These are phyloP conservation scores for Curvularia hawaiiensis DNA, from an alignment of 2,329 filamentous ascomycete genomes.

Conservation along the genomic window DNA sequence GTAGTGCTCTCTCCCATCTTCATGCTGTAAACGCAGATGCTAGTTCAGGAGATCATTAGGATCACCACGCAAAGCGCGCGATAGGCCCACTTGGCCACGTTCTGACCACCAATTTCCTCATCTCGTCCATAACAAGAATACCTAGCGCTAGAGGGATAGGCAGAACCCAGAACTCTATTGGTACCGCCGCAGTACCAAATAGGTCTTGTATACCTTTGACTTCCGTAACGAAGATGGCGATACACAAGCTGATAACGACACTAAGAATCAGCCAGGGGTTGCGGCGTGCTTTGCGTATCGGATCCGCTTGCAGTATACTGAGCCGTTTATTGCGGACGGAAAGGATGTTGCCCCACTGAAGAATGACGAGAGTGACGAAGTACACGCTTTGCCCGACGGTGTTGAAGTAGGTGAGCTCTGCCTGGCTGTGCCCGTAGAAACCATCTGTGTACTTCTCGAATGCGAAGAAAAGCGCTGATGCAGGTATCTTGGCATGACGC, in stretches of 20 bases:
- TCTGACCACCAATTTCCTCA: neutral
- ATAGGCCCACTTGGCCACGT: neutral
- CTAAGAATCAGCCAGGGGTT: neutral
- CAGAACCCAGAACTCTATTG: neutral
- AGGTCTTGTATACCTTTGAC: neutral
- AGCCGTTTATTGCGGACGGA: neutral
- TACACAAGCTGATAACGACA: neutral
- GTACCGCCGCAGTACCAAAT: neutral
- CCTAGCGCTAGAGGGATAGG: neutral
- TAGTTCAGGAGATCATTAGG: too few relatives aligned
- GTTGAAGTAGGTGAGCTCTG: neutral
- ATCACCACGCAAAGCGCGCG: neutral
- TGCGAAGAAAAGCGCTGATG: neutral
- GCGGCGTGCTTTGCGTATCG: neutral
- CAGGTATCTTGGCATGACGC: slow-evolving; percentile 2
- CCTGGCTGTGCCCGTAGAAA: neutral
- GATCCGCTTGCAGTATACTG: slow-evolving; percentile 1
- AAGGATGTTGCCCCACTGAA: neutral
- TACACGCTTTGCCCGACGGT: slow-evolving; percentile 1
- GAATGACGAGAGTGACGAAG: slow-evolving; percentile 1
- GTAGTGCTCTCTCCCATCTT: too few relatives aligned
- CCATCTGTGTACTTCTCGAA: neutral
- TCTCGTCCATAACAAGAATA: slow-evolving; percentile 1
- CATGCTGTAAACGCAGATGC: too few relatives aligned
- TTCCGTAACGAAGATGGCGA: neutral